Base-by-base conservation (phyloP, 768 basidiomycete genomes). In the Hirschioporus abietinus region DNA sequence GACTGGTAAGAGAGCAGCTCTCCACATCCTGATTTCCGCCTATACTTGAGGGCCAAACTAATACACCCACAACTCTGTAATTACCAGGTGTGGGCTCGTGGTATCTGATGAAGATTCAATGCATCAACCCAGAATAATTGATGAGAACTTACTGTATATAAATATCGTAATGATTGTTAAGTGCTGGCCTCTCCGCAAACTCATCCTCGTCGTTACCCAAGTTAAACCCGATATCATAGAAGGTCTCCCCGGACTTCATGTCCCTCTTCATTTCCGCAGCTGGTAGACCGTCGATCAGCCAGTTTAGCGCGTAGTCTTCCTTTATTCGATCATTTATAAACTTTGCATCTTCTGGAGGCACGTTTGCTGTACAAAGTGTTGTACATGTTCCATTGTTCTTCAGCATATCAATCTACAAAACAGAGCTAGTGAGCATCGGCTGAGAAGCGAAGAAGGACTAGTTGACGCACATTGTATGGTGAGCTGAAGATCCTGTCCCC, bases 111-210 rank as follows among this genome's bases (percentile, higher is more conserved):
- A 66, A 63, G 58, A 63, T 58, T 60, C 67, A 72, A 61, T 34
- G 12, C 18, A 61, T 24, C 20, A 42, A 30, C 57, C 35, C 24
- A 36, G 58, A 15, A 24, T 34, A 65, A 64, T 65, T 58, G 25
- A 65, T 34, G 58, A 52, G 9, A 10, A 66, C 81, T 65, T 68
- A 92, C 90, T 88, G 86, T 66, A 95, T 74, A 59, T 91, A 86
- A 66, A 95, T 88, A 71, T 95, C 91, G 72, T 95, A 98, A 74
- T 99, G 96, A 72, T 99, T 99, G 75, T 98, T 90, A 66, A 98
- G 77, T 17, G 85, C 87, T 7, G 94, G 93, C 7, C 72, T 75
- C 57, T 86, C 85, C 57, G 83, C 79, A 69, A 81, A 83, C 60
- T 78, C 85, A 64, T 92, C 88, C 63, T 88, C 81, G 70, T 93